Conservation (phyloP, 768 basidiomycete species). For the Nidula microcarpa region DNA sequence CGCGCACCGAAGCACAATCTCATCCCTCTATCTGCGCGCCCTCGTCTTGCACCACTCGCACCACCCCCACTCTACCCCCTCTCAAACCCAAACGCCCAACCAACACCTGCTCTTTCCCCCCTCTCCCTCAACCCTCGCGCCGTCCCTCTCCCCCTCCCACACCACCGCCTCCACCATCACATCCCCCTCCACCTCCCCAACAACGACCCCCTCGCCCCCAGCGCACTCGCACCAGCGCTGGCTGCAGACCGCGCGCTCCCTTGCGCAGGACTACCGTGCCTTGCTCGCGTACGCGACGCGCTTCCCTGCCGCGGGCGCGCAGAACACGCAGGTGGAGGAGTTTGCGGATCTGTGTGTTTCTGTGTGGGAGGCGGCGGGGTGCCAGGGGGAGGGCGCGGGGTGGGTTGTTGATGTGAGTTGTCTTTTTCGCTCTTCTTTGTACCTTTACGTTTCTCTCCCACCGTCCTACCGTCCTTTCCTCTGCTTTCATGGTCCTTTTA, state of each 20-base stretch:
- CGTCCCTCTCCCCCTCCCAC: conserved; percentile 8
- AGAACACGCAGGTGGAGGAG: conserved; percentile 76
- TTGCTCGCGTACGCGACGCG: conserved; percentile 64
- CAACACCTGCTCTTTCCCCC: conserved; percentile 18
- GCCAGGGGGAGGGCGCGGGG: conserved; percentile 55
- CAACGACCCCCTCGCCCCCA: conserved; percentile 23
- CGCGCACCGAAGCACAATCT: conserved; percentile 66
- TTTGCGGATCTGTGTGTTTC: conserved; percentile 79
- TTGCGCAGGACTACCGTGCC: conserved; percentile 69
- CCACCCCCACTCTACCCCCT: conserved; percentile 7
- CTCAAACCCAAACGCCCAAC: conserved; percentile 6
- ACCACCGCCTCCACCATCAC: conserved; percentile 7
- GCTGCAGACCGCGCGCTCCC: conserved; percentile 60
- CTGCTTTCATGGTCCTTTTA: too few species aligned
- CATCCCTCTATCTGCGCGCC: conserved; percentile 70
- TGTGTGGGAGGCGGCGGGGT: conserved; percentile 76
- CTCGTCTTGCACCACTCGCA: conserved; percentile 44
- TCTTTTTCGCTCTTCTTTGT: too few species aligned
- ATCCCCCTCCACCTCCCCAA: conserved; percentile 14
- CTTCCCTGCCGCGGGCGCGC: conserved; percentile 81
- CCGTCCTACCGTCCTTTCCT: conserved; percentile 1
- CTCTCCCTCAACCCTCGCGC: conserved; percentile 7
- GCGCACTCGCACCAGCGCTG: conserved; percentile 26
- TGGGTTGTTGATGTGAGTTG: conserved; percentile 79
- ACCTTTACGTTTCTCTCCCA: background rate